Percentiles rank a stretch among this genome's conserved stretches.
Evolutionary conservation across 2,329 filamentous ascomycete genomes (phyloP).

Genomic region (Cordyceps fumosorosea): DNA sequence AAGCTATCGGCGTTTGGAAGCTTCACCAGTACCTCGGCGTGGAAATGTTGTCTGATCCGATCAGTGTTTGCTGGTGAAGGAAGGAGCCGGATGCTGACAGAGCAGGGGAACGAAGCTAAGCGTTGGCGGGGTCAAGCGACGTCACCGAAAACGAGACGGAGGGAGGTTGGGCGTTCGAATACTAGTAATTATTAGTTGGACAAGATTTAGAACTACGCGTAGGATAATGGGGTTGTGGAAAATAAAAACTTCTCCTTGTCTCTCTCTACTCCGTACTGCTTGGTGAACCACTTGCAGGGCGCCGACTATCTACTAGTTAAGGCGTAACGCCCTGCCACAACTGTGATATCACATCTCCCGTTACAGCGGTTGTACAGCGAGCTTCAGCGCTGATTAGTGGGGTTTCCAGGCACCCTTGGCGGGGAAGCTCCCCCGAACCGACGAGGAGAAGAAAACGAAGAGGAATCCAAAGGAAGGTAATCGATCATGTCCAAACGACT

Average conservation of each 20-base stretch:
- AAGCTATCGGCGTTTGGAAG: not conserved
- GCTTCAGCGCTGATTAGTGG: not conserved
- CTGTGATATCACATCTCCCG: too few species aligned
- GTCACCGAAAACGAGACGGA: not conserved
- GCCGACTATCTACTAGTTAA: too few species aligned
- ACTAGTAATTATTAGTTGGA: too few species aligned
- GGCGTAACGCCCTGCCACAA: too few species aligned
- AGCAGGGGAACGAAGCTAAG: constrained; percentile 1
- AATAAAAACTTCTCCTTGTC: too few species aligned
- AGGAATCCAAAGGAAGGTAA: not conserved
- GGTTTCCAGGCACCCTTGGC: too few species aligned
- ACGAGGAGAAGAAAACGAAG: too few species aligned
- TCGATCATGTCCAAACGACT: not conserved
- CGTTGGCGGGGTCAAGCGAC: constrained; percentile 5
- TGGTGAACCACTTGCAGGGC: too few species aligned
- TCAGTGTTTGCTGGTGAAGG: not conserved
- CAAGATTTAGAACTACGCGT: too few species aligned
- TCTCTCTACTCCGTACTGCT: too few species aligned
- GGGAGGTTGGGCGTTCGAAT: too few species aligned
- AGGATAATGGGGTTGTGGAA: too few species aligned
- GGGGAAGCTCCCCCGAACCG: not conserved
- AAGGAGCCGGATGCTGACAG: not conserved
- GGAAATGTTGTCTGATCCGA: not conserved
- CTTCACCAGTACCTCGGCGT: not conserved
- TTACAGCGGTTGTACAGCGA: not conserved